phyloP scores from a whole-genome alignment of 805 yeast species.

The Hanseniaspora vineae region DNA sequence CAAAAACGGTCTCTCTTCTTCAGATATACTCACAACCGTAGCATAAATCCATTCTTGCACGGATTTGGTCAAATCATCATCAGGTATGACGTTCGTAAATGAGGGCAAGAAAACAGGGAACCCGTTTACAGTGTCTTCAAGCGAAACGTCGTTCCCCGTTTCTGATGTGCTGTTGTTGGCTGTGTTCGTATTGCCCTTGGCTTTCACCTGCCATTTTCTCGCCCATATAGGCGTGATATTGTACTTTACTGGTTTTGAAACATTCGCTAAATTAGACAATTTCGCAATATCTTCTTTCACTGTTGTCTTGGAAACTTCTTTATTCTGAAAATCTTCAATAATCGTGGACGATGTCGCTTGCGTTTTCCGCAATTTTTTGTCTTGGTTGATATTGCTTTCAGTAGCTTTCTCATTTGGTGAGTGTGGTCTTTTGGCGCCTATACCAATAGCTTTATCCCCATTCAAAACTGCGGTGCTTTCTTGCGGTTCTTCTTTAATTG shows the following conservation, averaged over 20 bases:
- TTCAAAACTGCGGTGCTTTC: too few species aligned
- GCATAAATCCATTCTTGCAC: conserved; percentile 87
- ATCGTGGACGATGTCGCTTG: background rate
- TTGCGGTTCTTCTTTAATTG: background rate
- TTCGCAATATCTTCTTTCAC: conserved; percentile 1
- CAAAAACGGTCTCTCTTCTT: conserved; percentile 37
- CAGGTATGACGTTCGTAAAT: conserved; percentile 55
- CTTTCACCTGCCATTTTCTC: conserved; percentile 47
- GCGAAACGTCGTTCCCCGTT: conserved; percentile 11
- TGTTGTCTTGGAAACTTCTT: background rate
- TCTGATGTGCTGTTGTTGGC: background rate
- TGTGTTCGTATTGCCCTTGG: conserved; percentile 8
- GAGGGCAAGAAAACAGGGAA: conserved; percentile 24
- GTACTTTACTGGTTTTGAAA: conserved; percentile 43
- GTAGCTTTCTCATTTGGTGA: background rate
- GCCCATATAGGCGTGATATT: conserved; percentile 74
- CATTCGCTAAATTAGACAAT: conserved; percentile 13
- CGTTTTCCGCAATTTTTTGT: background rate
- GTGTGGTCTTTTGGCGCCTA: background rate
- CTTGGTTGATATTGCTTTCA: background rate
- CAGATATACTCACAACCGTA: conserved; percentile 52
- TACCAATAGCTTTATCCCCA: too few species aligned
- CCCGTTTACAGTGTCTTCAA: conserved; percentile 17
- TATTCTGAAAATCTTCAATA: background rate
- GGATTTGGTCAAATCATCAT: conserved; percentile 68